A percentile compares a stretch with the other conserved stretches of the same genome.
Evolutionary conservation across 2,329 filamentous ascomycete species (phyloP).

Genomic region (Penicillium sp.): DNA sequence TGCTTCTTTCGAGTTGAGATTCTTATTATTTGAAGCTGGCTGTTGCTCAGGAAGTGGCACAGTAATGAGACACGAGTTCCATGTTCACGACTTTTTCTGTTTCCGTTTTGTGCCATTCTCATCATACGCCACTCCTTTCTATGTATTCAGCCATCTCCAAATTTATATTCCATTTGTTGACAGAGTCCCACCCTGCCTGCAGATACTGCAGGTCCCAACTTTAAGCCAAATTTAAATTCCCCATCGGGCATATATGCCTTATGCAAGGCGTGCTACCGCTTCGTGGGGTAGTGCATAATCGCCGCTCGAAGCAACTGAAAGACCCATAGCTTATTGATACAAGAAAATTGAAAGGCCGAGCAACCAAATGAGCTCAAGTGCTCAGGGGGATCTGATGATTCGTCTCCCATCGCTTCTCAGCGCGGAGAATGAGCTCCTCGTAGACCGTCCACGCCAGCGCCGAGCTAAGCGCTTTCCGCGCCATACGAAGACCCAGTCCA

Average conservation of each 20-base stretch:
- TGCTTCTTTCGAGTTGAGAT: conserved; percentile 12
- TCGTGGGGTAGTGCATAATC: background rate
- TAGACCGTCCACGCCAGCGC: conserved; percentile 98
- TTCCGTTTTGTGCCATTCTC: conserved; percentile 7
- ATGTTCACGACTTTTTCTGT: conserved; percentile 18
- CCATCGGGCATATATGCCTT: background rate
- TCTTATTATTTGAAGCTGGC: conserved; percentile 6
- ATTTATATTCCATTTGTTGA: conserved; percentile 2
- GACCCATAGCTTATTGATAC: background rate
- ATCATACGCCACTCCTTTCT: conserved; percentile 6
- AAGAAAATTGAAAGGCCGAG: background rate
- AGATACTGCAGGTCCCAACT: background rate
- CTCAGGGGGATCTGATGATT: conserved; percentile 23
- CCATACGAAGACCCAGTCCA: conserved; percentile 82
- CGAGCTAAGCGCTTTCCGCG: conserved; percentile 85
- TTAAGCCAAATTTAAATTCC: background rate
- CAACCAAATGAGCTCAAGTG: background rate
- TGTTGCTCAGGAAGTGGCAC: conserved; percentile 10
- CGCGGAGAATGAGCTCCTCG: conserved; percentile 82
- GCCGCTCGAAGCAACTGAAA: background rate
- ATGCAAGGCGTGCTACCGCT: conserved; percentile 7
- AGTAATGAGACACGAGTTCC: conserved; percentile 24
- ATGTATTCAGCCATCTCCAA: conserved; percentile 8
- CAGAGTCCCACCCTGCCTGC: background rate
- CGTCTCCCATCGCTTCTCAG: conserved; percentile 50